These are phyloP conservation scores for Rhizoclosmatium sp. DNA, from an alignment of 192 early-diverging fungal species.

Conservation along the genomic window DNA sequence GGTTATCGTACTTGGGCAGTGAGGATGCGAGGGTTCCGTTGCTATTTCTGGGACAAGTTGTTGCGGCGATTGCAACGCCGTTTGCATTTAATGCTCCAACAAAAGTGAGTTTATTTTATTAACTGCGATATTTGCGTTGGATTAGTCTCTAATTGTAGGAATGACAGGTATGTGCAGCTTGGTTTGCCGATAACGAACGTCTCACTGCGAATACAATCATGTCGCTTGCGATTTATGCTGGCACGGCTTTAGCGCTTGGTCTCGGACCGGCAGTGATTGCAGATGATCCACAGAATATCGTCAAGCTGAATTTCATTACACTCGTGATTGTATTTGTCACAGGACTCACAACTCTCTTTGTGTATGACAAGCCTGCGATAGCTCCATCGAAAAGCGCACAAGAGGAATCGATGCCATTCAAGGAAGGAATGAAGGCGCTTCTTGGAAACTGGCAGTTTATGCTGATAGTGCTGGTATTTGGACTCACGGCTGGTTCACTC, in stretches of 20 bases:
- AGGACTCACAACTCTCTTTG: conserved; percentile 12
- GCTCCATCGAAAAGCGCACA: conserved; percentile 14
- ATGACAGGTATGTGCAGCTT: conserved; percentile 28
- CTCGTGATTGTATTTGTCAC: conserved; percentile 17
- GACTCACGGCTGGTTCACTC: conserved; percentile 30
- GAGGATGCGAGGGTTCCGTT: background rate
- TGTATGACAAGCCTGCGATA: conserved; percentile 22
- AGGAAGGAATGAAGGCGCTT: conserved; percentile 32
- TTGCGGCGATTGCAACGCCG: conserved; percentile 21
- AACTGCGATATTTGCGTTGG: background rate
- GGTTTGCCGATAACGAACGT: conserved; percentile 44
- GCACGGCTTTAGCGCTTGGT: conserved; percentile 23
- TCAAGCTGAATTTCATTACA: conserved; percentile 21
- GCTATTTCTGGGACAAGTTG: conserved; percentile 19
- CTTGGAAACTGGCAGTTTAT: conserved; percentile 28
- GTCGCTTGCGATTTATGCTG: conserved; percentile 23
- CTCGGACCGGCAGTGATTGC: conserved; percentile 19
- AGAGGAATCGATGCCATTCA: conserved; percentile 26
- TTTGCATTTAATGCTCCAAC: conserved; percentile 30
- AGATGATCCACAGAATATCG: conserved; percentile 8
- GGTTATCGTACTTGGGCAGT: background rate
- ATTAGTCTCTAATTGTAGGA: background rate
- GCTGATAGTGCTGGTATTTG: conserved; percentile 27
- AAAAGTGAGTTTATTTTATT: background rate
- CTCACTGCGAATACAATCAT: conserved; percentile 44